Base-by-base conservation (phyloP, 2,329 filamentous ascomycete species). In the Claviceps digitariae region DNA sequence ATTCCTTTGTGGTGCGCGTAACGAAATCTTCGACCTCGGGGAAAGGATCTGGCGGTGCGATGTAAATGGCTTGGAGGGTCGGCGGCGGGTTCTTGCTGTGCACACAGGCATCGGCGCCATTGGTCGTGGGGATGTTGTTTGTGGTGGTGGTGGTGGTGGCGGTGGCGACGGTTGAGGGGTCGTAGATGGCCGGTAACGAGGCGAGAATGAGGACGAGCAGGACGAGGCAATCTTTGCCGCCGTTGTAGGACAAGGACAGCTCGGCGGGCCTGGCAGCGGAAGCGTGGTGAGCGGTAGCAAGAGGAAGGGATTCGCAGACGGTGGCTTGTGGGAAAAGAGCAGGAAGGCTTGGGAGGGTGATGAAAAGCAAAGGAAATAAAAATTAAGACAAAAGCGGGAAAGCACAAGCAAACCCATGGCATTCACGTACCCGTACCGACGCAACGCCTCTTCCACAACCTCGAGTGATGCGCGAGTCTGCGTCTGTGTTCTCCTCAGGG, bases 161-260 rank as follows among this genome's bases (percentile, higher is more conserved):
- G 44, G 50, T 34, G 56, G 57, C 58, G 40, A 63, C 41, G n/a
- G 64, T 38, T 15, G 64, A 40, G n/a, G 61, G n/a, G 45, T 62
- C 48, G 47, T 58, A 38, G 15, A 62, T 52, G 44, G 66, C 64
- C 21, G 77, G 71, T 52, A 79, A 72, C 59, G 73, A 76, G 57
- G 85, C 83, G 59, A 97, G 83, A 64, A 95, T 88, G 58, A 97
- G 75, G 63, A 96, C 79, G 7, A 97, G 77, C 20, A 97, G 82
- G 52, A 97, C 90, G 20, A 97, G 84, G 63, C 91, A 97, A 75
- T 97, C 93, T 69, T 98, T 98, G 56, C 93, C 93, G 64, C 93
- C 93, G 63, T 98, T 98, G 72, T 96, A 98, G 54, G 91, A 95
- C 58, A 97, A 76, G 5, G 90, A 89, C 56, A 97, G 77, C 65